phyloP scores from a whole-genome alignment of 495 filamentous ascomycete species.

The Penicillium arizonense region DNA sequence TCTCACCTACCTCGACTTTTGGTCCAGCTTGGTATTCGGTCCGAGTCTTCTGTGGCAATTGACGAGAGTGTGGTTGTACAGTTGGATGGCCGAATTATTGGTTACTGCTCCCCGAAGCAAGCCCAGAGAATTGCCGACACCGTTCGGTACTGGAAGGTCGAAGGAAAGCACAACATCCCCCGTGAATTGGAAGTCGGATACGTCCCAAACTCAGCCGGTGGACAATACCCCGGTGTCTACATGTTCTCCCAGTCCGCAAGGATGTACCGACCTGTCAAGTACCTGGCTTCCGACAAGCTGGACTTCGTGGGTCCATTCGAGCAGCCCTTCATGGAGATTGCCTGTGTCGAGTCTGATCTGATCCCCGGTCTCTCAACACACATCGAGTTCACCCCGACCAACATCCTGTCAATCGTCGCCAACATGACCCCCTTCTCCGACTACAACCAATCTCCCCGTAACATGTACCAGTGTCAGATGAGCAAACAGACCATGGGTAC shows the following conservation, averaged over 20 bases:
- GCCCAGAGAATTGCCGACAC: constrained; percentile 77
- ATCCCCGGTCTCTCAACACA: constrained; percentile 85
- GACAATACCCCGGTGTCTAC: constrained; percentile 94
- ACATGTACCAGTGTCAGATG: constrained; percentile 99
- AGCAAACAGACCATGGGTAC: constrained; percentile 99
- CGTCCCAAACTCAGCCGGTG: constrained; percentile 78
- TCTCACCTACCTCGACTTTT: constrained; percentile 70
- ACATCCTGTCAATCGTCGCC: constrained; percentile 95
- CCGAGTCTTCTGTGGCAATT: constrained; percentile 68
- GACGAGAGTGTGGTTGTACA: constrained; percentile 83
- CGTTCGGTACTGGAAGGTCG: constrained; percentile 92
- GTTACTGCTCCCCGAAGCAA: constrained; percentile 83
- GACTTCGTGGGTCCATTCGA: constrained; percentile 92
- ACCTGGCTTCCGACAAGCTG: constrained; percentile 76
- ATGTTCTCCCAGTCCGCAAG: constrained; percentile 81
- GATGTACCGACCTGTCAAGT: constrained; percentile 90
- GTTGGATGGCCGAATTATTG: constrained; percentile 84
- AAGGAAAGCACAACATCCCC: constrained; percentile 81
- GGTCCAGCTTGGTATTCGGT: constrained; percentile 72
- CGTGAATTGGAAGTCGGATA: constrained; percentile 86
- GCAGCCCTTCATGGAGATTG: constrained; percentile 98
- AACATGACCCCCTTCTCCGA: constrained; percentile 99
- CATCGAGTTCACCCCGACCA: constrained; percentile 91
- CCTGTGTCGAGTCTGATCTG: constrained; percentile 79
- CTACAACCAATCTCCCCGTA: constrained; percentile 97